Evolutionary conservation across 306 rosid species (phyloP), one percentile per base, ranked within the genome.

Genomic region (Fragaria ananassa): DNA sequence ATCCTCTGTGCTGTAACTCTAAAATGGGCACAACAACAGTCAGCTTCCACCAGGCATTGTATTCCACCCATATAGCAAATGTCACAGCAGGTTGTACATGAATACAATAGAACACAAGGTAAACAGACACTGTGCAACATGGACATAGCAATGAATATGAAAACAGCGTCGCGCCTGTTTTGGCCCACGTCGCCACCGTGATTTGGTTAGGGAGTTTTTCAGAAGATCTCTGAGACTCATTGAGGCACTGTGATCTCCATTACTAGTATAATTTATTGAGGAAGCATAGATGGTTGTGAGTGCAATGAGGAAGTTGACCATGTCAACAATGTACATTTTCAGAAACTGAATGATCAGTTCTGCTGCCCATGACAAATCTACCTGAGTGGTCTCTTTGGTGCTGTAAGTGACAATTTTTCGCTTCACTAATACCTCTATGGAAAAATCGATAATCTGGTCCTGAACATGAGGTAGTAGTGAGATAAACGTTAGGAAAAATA

Each of bases 1-100:
- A 35, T 3, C 42, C 66, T 23, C n/a, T 8, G 65, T 66, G 57
- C 42, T 60, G 34, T 25, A 27, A 27, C 56, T 50, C 67, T 34
- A 66, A 66, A 51, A 66, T 15, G 23, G 74, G 51, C 12, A 53
- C 51, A 21, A 39, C 54, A 66, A 66, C 56, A 41, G n/a, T 58
- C 1, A 37, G 8, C 13, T 56, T 39, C 80, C 58, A 77, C 80
- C 73, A 12, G 9, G 80, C 61, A n/a, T 29, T n/a, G 47, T 54
- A 77, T 15, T 68, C 74, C 17, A 2, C 27, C 39, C 60, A 77
- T 18, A 5, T 56, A 41, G 12, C 19, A 34, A 41, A 25, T 10
- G 37, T 44, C 35, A 11, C 10, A 57, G 39, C 64, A 44, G 13
- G 71, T 31, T 6, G 35, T 5, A 1, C 19, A 25, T 17, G 10